These are phyloP conservation scores for Moniliophthora roreri DNA, from an alignment of 1,284 basidiomycete genomes.

Conservation along the genomic window DNA sequence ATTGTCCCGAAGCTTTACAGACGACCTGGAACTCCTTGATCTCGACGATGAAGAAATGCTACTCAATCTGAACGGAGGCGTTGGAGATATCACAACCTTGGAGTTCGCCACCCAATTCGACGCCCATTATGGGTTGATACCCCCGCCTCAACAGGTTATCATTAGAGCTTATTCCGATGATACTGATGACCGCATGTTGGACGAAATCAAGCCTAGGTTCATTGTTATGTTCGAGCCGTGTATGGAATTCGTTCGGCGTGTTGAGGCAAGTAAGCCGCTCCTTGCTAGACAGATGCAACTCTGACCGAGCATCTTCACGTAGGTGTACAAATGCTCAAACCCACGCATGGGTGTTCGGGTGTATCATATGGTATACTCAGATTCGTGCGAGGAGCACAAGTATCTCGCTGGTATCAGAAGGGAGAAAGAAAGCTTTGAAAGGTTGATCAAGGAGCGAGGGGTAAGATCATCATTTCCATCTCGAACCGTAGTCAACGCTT, in stretches of 20 bases:
- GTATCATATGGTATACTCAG: slow-evolving; percentile 93
- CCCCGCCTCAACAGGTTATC: slow-evolving; percentile 80
- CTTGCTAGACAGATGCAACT: background rate
- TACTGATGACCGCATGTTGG: slow-evolving; percentile 86
- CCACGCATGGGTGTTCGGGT: slow-evolving; percentile 85
- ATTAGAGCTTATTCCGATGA: slow-evolving; percentile 92
- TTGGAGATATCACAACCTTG: slow-evolving; percentile 32
- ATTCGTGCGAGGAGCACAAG: slow-evolving; percentile 94
- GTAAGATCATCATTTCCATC: slow-evolving; percentile 40
- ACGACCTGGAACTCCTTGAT: slow-evolving; percentile 8
- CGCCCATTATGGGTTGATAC: slow-evolving; percentile 79
- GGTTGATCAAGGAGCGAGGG: slow-evolving; percentile 88
- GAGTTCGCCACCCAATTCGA: slow-evolving; percentile 63
- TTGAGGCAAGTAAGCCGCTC: slow-evolving; percentile 64
- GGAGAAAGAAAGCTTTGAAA: slow-evolving; percentile 95
- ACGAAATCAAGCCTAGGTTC: slow-evolving; percentile 89
- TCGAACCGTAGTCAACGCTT: background rate
- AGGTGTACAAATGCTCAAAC: slow-evolving; percentile 85
- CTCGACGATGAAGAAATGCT: slow-evolving; percentile 24
- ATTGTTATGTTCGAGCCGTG: slow-evolving; percentile 96
- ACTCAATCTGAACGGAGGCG: slow-evolving; percentile 13
- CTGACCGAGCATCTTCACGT: background rate
- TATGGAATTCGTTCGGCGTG: slow-evolving; percentile 87
- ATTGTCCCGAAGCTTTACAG: slow-evolving; percentile 1
- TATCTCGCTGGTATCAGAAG: slow-evolving; percentile 87